These are phyloP conservation scores for Primulina eburnea DNA, from an alignment of 257 asterid species.

Conservation along the genomic window DNA sequence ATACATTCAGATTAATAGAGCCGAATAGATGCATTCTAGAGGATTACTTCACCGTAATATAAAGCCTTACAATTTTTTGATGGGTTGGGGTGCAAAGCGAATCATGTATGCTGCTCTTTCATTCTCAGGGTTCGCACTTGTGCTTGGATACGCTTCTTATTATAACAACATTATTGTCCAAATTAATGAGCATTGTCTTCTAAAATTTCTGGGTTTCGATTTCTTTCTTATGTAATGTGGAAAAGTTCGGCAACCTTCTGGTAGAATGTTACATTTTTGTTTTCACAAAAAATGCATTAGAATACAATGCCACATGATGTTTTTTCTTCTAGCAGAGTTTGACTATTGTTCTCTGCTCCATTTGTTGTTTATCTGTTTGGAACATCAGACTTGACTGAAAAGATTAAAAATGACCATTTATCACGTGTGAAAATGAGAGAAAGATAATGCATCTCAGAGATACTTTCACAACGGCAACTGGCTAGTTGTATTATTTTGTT, in stretches of 20 bases:
- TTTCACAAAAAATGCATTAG: background rate
- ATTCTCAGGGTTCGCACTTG: slow-evolving; percentile 11
- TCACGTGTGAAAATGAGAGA: background rate
- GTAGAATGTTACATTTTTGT: background rate
- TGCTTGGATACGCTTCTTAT: background rate
- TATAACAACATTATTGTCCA: too few relatives aligned
- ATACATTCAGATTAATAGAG: slow-evolving; percentile 74
- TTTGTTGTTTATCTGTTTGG: background rate
- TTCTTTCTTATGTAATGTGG: too few relatives aligned
- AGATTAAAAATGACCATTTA: slow-evolving; percentile 1
- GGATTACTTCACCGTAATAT: slow-evolving; percentile 97
- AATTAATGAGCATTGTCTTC: background rate
- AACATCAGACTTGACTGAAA: background rate
- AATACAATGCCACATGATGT: background rate
- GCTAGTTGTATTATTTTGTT: background rate
- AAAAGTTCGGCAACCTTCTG: background rate
- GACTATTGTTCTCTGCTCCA: background rate
- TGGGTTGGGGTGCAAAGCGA: slow-evolving; percentile 99
- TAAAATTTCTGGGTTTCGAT: too few relatives aligned
- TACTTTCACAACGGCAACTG: background rate
- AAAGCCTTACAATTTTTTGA: slow-evolving; percentile 92
- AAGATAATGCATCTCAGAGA: background rate
- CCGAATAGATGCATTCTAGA: slow-evolving; percentile 91
- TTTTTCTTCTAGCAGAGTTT: background rate
- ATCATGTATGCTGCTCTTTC: slow-evolving; percentile 55